phyloP scores from a whole-genome alignment of 805 yeast genomes.

The Ogataea kodamae region DNA sequence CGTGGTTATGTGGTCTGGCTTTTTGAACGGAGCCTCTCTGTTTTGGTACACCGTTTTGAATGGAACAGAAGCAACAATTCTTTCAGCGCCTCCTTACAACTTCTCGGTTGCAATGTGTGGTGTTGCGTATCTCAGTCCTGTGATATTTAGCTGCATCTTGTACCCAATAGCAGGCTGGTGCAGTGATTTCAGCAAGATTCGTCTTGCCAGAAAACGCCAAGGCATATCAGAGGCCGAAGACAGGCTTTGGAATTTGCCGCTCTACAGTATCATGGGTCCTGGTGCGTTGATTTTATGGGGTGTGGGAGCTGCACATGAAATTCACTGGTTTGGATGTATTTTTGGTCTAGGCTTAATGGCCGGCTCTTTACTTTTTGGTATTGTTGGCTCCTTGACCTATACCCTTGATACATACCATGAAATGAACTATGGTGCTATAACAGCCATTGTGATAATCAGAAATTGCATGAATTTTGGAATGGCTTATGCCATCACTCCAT shows the following conservation, averaged over 20 bases:
- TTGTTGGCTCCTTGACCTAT: conserved; percentile 50
- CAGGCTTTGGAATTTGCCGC: conserved; percentile 48
- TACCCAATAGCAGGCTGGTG: conserved; percentile 47
- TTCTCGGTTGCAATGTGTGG: conserved; percentile 47
- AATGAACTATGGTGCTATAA: conserved; percentile 50
- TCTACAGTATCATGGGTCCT: conserved; percentile 49
- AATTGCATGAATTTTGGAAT: conserved; percentile 58
- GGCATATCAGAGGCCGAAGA: conserved; percentile 58
- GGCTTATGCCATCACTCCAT: conserved; percentile 58
- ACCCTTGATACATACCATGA: conserved; percentile 55
- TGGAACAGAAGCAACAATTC: conserved; percentile 43
- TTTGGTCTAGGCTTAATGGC: conserved; percentile 56
- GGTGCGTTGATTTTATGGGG: conserved; percentile 60
- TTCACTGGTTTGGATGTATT: conserved; percentile 54
- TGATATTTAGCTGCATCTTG: conserved; percentile 42
- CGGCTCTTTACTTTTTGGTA: conserved; percentile 51
- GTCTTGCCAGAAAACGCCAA: conserved; percentile 44
- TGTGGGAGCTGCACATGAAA: conserved; percentile 52
- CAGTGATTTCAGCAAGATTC: conserved; percentile 49
- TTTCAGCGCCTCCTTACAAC: conserved; percentile 48
- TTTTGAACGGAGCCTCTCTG: conserved; percentile 46
- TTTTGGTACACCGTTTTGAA: conserved; percentile 48
- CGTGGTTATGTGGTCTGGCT: conserved; percentile 57
- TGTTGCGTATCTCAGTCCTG: conserved; percentile 50
- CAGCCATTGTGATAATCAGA: conserved; percentile 53